Conservation (phyloP, 768 basidiomycete species). For the Agaricus blazei region DNA sequence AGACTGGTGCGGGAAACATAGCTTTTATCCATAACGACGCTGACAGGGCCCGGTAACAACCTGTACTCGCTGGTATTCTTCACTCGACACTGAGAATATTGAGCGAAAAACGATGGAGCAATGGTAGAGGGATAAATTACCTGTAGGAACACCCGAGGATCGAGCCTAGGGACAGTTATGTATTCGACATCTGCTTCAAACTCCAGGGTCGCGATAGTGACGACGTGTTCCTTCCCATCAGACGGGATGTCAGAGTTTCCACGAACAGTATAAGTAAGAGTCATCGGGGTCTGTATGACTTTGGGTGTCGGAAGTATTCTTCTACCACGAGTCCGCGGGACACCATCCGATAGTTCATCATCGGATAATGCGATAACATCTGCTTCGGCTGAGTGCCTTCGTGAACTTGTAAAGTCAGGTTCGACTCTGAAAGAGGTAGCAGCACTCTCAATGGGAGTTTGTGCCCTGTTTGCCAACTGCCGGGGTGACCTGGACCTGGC, state of each 20-base stretch:
- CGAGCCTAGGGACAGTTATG: slow-evolving; percentile 45
- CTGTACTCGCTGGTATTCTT: slow-evolving; percentile 55
- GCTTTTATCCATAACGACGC: slow-evolving; percentile 52
- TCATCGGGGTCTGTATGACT: slow-evolving; percentile 47
- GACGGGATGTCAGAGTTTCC: slow-evolving; percentile 46
- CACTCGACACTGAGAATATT: slow-evolving; percentile 34
- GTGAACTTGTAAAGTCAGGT: not conserved
- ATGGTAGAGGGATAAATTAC: slow-evolving; percentile 19
- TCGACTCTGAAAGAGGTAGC: not conserved
- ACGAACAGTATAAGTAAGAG: slow-evolving; percentile 47
- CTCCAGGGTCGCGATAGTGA: slow-evolving; percentile 42
- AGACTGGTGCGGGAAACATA: slow-evolving; percentile 51
- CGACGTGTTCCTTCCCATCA: slow-evolving; percentile 51
- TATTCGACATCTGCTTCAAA: slow-evolving; percentile 43
- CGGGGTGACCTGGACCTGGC: not conserved
- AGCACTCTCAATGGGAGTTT: not conserved
- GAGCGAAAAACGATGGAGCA: not conserved
- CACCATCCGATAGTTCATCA: not conserved
- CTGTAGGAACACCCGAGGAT: slow-evolving; percentile 46
- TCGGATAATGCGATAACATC: not conserved
- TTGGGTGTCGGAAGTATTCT: slow-evolving; percentile 10
- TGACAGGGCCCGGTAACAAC: slow-evolving; percentile 48
- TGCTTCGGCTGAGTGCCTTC: not conserved
- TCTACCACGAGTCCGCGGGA: not conserved
- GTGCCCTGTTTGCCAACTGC: not conserved